Percentiles rank a stretch among this genome's conserved stretches.
Conservation (phyloP, 163 green algal genomes). For the Chloromonas sp. region DNA sequence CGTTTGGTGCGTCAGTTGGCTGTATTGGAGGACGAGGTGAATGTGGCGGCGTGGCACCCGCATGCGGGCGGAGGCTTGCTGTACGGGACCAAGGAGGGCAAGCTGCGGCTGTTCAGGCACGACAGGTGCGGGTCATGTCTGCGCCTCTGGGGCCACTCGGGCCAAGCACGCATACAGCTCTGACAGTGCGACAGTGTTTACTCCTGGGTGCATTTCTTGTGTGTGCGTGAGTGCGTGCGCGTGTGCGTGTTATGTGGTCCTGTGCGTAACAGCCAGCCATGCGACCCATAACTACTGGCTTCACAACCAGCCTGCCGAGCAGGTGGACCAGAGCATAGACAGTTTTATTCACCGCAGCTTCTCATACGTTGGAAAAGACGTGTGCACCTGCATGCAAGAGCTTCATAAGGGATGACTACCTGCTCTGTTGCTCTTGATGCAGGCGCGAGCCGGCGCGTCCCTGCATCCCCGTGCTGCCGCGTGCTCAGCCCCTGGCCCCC, state of each 20-base stretch:
- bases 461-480: not conserved
- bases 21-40: slow-evolving; percentile 83
- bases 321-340: too few species aligned
- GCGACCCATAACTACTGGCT: too few species aligned
- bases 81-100: slow-evolving; percentile 92
- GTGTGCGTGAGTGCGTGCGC: too few species aligned
- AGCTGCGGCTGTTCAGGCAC: slow-evolving; percentile 62
- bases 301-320: too few species aligned
- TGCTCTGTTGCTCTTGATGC: not conserved
- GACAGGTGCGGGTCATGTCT: slow-evolving; percentile 19
- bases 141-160: not conserved
- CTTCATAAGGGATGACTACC: too few species aligned
- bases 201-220: not conserved
- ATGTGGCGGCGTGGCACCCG: slow-evolving; percentile 84
- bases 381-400: too few species aligned
- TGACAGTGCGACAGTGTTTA: not conserved
- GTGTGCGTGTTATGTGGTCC: too few species aligned
- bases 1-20: slow-evolving; percentile 70
- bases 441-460: not conserved
- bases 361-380: too few species aligned
- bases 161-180: not conserved
- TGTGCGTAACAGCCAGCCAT: too few species aligned
- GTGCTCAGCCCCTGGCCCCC: not conserved
- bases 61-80: slow-evolving; percentile 69
- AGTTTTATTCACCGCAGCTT: too few species aligned